These are phyloP conservation scores for Candida orba DNA, from an alignment of 805 yeast species.

Conservation along the genomic window DNA sequence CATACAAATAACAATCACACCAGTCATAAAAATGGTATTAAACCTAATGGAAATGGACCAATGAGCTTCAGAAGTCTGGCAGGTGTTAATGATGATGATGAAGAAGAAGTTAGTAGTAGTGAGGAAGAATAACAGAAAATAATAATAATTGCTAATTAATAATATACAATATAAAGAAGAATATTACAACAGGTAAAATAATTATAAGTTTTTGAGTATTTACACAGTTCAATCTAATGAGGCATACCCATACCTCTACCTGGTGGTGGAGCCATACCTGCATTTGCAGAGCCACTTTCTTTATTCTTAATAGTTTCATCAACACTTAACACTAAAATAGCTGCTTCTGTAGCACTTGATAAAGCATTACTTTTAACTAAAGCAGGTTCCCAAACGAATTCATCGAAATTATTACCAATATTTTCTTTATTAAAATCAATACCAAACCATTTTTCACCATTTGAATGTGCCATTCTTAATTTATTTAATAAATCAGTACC, in stretches of 20 bases:
- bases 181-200: not conserved
- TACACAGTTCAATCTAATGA: conserved; percentile 11
- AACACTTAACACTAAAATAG: conserved; percentile 84
- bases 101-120: conserved; percentile 21
- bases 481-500: conserved; percentile 91
- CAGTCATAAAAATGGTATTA: not conserved
- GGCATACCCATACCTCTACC: conserved; percentile 75
- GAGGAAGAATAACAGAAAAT: conserved; percentile 19
- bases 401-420: conserved; percentile 76
- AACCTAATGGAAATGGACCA: conserved; percentile 8
- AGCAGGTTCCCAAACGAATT: conserved; percentile 97
- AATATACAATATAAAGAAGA: too few species aligned
- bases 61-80: conserved; percentile 20
- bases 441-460: conserved; percentile 89
- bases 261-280: conserved; percentile 40
- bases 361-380: conserved; percentile 91
- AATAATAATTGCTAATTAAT: not conserved
- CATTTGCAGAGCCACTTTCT: conserved; percentile 49
- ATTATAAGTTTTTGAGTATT: too few species aligned
- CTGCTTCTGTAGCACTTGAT: conserved; percentile 94
- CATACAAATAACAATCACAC: too few species aligned
- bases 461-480: conserved; percentile 88
- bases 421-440: conserved; percentile 81
- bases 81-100: conserved; percentile 13
- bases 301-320: conserved; percentile 87